Evolutionary conservation across 495 filamentous ascomycete genomes (phyloP).

Genomic region (Aspergillus incahuasiensis): DNA sequence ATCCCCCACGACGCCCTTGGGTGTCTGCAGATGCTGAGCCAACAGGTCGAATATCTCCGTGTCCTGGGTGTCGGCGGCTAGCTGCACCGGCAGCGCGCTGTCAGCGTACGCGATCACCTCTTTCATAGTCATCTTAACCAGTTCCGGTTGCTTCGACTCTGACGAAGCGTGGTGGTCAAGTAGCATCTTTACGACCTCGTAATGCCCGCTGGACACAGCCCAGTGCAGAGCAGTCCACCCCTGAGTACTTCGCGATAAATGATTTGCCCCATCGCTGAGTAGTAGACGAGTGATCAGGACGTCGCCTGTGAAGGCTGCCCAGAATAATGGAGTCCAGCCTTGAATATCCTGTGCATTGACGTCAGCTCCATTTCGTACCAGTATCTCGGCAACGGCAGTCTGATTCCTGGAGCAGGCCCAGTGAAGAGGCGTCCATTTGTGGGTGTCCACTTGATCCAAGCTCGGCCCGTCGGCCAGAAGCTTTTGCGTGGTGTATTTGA

Average conservation of each 20-base stretch:
- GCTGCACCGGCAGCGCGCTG: background rate
- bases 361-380: constrained; percentile 29
- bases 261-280: constrained; percentile 11
- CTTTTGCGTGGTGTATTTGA: background rate
- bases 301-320: constrained; percentile 21
- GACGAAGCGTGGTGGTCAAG: constrained; percentile 5
- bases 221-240: constrained; percentile 21
- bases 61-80: constrained; percentile 1
- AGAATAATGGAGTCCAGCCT: constrained; percentile 24
- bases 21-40: constrained; percentile 6
- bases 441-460: background rate
- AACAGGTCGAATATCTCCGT: constrained; percentile 1
- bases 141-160: background rate
- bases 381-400: constrained; percentile 17
- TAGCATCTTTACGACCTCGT: constrained; percentile 4
- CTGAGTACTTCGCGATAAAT: background rate
- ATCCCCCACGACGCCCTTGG: background rate
- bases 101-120: background rate
- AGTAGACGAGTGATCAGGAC: constrained; percentile 8
- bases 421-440: constrained; percentile 24
- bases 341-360: constrained; percentile 23
- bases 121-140: constrained; percentile 1
- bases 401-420: constrained; percentile 23
- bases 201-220: constrained; percentile 9
- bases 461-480: background rate